Evolutionary conservation across 345 rosid genomes (phyloP), one percentile per base, ranked within the genome.

Genomic region (Toxicodendron radicans): DNA sequence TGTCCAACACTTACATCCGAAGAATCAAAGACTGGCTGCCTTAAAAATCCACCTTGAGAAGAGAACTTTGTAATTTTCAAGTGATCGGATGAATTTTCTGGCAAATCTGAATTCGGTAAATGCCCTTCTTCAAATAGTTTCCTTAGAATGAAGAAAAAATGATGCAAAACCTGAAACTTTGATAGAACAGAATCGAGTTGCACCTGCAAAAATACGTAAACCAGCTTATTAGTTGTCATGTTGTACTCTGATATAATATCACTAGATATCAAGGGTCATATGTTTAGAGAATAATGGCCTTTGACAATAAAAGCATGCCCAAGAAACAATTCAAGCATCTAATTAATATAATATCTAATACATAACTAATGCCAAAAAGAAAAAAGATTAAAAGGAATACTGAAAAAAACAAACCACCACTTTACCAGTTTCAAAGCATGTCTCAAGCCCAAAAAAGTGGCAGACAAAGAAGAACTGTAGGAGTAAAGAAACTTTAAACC

Each of bases 401-500:
- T 41, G 21, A 48, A 81, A 73, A 64, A 80, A 66, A 71, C n/a
- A 67, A 32, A 70, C 8, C 43, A 38, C 43, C 43, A 38, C 43
- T 85, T 71, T 74, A 95, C 98, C 91, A 92, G 85, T 79, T 87
- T 86, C 74, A 90, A 64, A 76, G 89, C 98, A 86, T 93, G 97
- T 79, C 81, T 88, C 78, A 90, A 80, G 73, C 99, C 99, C 71
- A 79, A 77, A 82, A 83, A 85, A 70, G 87, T 81, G 74, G 88
- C 87, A 43, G 76, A 78, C 71, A 91, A 75, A 76, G 95, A 87
- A 77, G 86, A 79, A 71, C 68, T 24, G 30, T 78, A 63, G 49
- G 98, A 95, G 82, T 87, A 89, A 79, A 93, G 94, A 86, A 93
- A 95, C 84, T 93, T 89, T 88, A 95, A 76, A 74, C 98, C 91